A percentile compares a stretch with the other conserved stretches of the same genome.
Evolutionary conservation across 2,329 filamentous ascomycete species (phyloP).

Genomic region (Alternaria hordeiaustralica): DNA sequence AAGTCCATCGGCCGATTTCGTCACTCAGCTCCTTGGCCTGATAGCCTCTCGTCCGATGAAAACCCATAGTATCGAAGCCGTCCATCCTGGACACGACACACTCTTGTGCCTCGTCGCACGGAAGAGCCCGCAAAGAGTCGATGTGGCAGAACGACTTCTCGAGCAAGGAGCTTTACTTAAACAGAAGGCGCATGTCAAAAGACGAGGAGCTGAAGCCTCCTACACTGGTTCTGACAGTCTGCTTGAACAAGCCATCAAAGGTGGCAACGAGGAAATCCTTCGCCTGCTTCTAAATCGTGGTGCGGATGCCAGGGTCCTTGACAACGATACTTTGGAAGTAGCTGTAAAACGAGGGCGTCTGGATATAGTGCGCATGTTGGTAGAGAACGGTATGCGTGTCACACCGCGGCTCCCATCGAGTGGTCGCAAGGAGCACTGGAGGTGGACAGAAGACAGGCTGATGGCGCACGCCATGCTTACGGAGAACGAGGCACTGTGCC

Average conservation of each 20-base stretch:
- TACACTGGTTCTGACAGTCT: not conserved
- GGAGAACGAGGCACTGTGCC: not conserved
- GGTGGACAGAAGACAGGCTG: not conserved
- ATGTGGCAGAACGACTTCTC: conserved; percentile 1
- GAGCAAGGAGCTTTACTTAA: not conserved
- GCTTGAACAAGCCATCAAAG: conserved; percentile 4
- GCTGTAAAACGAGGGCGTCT: conserved; percentile 1
- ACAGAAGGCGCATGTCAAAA: not conserved
- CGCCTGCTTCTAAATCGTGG: conserved; percentile 5
- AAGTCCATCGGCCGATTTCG: not conserved
- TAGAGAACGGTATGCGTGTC: conserved; percentile 2
- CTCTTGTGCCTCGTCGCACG: not conserved
- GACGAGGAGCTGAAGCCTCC: no score
- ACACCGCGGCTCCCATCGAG: not conserved
- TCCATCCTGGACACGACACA: not conserved
- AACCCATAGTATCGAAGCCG: not conserved
- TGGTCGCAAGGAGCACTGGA: not conserved
- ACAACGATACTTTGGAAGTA: not conserved
- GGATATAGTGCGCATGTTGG: conserved; percentile 12
- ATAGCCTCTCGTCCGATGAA: not conserved
- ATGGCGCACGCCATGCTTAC: not conserved
- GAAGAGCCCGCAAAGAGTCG: conserved; percentile 1
- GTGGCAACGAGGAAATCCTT: conserved; percentile 7
- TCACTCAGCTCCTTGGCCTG: not conserved
- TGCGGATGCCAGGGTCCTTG: not conserved